A percentile compares a stretch with the other conserved stretches of the same genome.
These are phyloP conservation scores for Aurifilum marmelostoma DNA, from an alignment of 2,329 filamentous ascomycete species.

Conservation along the genomic window DNA sequence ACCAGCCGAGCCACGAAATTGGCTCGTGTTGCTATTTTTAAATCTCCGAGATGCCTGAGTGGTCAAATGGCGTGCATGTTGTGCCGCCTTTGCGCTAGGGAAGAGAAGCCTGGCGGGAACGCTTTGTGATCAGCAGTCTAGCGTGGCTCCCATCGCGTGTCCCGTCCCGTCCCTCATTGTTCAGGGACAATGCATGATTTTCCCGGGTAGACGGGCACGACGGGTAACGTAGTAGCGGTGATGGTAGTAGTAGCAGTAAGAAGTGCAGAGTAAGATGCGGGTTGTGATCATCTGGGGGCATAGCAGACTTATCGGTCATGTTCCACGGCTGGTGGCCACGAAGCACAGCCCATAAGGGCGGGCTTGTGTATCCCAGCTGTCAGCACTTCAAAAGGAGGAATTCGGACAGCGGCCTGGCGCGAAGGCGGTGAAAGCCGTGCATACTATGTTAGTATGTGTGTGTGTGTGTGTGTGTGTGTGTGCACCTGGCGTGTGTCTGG, in stretches of 20 bases:
- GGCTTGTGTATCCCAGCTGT: conserved; percentile 6
- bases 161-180: background rate
- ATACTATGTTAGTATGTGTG: background rate
- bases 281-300: background rate
- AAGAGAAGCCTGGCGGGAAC: background rate
- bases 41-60: background rate
- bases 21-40: conserved; percentile 7
- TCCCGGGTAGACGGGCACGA: background rate
- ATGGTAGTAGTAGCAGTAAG: background rate
- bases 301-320: background rate
- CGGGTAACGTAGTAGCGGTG: background rate
- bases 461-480: background rate
- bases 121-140: background rate
- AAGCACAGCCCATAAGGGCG: background rate
- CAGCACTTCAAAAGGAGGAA: background rate
- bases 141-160: conserved; percentile 5
- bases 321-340: conserved; percentile 10
- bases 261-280: background rate
- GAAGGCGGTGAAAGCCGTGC: conserved; percentile 7
- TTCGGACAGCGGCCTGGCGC: background rate
- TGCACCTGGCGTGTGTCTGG: background rate
- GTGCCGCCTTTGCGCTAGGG: conserved; percentile 1
- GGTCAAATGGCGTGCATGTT: background rate
- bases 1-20: conserved; percentile 1
- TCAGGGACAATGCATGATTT: background rate